Percentiles rank a stretch among this genome's conserved stretches.
Evolutionary conservation across 208 protist genomes (phyloP).

Genomic region (Tritrichomonas musculus): DNA sequence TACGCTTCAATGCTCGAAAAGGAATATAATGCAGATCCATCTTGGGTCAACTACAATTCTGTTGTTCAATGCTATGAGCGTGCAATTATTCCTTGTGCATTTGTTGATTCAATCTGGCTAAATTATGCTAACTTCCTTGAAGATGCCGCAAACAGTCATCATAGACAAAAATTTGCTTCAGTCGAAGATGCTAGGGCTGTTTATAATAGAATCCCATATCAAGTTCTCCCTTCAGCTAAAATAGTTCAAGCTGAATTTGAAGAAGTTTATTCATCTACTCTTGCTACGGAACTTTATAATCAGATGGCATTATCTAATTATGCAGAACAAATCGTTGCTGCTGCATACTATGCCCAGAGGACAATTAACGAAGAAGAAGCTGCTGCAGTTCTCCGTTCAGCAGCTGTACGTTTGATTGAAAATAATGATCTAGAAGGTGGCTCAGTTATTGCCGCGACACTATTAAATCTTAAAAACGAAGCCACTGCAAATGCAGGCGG

Average conservation of each 20-base stretch:
- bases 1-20: not conserved
- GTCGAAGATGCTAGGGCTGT: not conserved
- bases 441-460: no score
- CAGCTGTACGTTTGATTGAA: no score
- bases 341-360: not conserved
- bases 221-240: not conserved
- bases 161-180: no score
- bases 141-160: no score
- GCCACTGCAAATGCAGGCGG: no score
- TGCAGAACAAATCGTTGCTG: not conserved
- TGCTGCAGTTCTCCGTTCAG: no score
- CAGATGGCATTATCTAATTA: not conserved
- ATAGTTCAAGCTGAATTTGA: not conserved
- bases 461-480: no score
- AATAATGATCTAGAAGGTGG: no score
- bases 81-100: constrained; percentile 1
- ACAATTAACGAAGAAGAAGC: no score
- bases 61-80: not conserved
- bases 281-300: not conserved
- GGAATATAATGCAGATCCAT: not conserved
- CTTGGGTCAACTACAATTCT: no score
- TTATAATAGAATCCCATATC: not conserved
- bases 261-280: not conserved
- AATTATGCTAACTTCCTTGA: constrained; percentile 5
- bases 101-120: constrained; percentile 20